These are phyloP conservation scores for Paecilomyces dactylethromorphus DNA, from an alignment of 2,329 filamentous ascomycete species.

Conservation along the genomic window DNA sequence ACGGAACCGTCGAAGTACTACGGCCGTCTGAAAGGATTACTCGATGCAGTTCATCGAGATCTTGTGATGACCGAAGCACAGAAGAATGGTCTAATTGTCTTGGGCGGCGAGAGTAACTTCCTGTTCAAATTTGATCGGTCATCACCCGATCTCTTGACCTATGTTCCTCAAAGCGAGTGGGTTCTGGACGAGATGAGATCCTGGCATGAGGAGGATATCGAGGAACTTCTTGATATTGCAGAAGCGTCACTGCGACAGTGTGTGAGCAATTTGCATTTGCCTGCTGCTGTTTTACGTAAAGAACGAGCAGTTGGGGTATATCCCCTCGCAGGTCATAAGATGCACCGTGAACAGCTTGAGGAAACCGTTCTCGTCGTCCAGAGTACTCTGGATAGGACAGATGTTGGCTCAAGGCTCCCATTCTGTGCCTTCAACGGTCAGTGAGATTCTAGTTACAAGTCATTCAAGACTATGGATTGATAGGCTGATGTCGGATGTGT, in stretches of 20 bases:
- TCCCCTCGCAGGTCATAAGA: conserved; percentile 57
- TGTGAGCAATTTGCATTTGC: conserved; percentile 69
- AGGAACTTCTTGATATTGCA: conserved; percentile 76
- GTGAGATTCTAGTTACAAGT: neutral
- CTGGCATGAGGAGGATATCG: conserved; percentile 61
- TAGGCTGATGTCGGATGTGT: neutral
- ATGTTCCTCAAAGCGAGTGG: conserved; percentile 56
- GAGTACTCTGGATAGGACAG: conserved; percentile 78
- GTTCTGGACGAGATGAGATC: conserved; percentile 49
- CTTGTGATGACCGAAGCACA: conserved; percentile 55
- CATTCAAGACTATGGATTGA: neutral
- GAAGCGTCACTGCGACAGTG: conserved; percentile 79
- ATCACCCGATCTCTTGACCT: conserved; percentile 60
- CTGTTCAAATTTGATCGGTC: conserved; percentile 70
- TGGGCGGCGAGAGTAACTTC: conserved; percentile 95
- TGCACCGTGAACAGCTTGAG: conserved; percentile 83
- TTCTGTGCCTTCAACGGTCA: conserved; percentile 94
- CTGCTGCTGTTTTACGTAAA: conserved; percentile 77
- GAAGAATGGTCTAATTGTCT: conserved; percentile 76
- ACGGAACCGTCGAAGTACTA: conserved; percentile 83
- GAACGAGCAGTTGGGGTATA: conserved; percentile 78
- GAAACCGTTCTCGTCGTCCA: conserved; percentile 94
- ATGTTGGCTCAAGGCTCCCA: conserved; percentile 63
- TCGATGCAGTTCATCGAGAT: conserved; percentile 67
- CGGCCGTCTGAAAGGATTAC: conserved; percentile 74